phyloP scores from a whole-genome alignment of 208 protist species.

The Crithidia mellificae region DNA sequence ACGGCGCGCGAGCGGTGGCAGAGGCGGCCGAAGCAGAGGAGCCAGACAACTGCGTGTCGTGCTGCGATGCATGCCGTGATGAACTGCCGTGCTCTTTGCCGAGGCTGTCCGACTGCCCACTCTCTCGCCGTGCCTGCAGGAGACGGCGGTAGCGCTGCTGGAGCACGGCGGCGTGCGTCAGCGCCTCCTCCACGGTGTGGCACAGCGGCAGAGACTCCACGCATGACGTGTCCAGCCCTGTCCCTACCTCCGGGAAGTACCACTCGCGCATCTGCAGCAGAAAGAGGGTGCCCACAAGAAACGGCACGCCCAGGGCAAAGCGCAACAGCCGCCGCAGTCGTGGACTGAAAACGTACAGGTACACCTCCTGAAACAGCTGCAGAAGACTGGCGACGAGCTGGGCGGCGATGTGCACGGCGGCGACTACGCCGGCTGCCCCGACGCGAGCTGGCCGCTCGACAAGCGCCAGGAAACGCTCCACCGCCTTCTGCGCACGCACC shows the following conservation, averaged over 20 bases:
- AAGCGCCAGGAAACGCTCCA: conserved; percentile 6
- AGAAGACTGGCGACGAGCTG: conserved; percentile 23
- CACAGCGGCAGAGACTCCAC: conserved; percentile 28
- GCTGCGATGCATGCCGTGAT: background rate
- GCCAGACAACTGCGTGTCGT: background rate
- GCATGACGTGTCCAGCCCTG: conserved; percentile 38
- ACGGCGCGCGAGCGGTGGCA: background rate
- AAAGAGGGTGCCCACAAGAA: conserved; percentile 36
- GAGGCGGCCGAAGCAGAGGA: background rate
- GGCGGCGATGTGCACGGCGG: conserved; percentile 19
- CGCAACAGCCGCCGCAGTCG: conserved; percentile 40
- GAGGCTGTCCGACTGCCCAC: background rate
- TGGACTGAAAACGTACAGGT: conserved; percentile 35
- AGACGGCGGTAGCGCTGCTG: conserved; percentile 20
- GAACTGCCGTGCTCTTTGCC: background rate
- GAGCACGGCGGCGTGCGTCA: conserved; percentile 31
- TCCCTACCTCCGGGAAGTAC: conserved; percentile 36
- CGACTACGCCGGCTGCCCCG: conserved; percentile 7
- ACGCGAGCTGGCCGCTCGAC: conserved; percentile 22
- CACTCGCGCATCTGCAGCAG: conserved; percentile 38
- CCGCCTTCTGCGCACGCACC: background rate
- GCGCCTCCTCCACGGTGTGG: conserved; percentile 26
- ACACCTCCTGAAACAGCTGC: conserved; percentile 35
- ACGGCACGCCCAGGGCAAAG: conserved; percentile 41
- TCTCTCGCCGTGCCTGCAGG: background rate